Percentiles rank a stretch among this genome's conserved stretches.
phyloP scores from a whole-genome alignment of 768 basidiomycete genomes.

The Strobilomyces dryophilus region DNA sequence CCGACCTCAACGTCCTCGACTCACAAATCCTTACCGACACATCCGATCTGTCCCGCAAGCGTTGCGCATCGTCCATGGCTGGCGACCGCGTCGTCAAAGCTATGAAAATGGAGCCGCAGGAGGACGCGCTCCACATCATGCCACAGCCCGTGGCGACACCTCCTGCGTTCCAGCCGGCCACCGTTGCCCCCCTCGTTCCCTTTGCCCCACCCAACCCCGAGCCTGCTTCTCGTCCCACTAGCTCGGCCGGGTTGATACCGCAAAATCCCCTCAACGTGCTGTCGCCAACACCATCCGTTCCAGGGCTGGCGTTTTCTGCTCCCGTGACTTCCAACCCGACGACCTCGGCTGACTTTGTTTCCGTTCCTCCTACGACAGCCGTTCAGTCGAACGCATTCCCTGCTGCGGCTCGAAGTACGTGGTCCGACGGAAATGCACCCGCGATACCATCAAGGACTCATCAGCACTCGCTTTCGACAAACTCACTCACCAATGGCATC shows the following conservation, averaged over 20 bases:
- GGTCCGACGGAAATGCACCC: slow-evolving; percentile 27
- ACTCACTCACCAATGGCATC: slow-evolving; percentile 23
- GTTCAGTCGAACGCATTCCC: slow-evolving; percentile 25
- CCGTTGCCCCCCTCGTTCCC: slow-evolving; percentile 23
- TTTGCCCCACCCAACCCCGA: slow-evolving; percentile 27
- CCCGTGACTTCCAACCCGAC: slow-evolving; percentile 18
- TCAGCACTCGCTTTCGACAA: slow-evolving; percentile 30
- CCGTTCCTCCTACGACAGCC: slow-evolving; percentile 19
- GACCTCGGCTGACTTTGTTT: slow-evolving; percentile 20
- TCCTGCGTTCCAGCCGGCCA: slow-evolving; percentile 23
- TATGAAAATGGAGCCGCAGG: slow-evolving; percentile 46
- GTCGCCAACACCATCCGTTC: slow-evolving; percentile 14
- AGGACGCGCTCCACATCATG: slow-evolving; percentile 33
- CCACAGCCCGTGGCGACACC: slow-evolving; percentile 18
- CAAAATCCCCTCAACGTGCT: slow-evolving; percentile 23
- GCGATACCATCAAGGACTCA: slow-evolving; percentile 26
- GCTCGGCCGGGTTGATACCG: slow-evolving; percentile 24
- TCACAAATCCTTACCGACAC: slow-evolving; percentile 25
- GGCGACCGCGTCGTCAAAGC: slow-evolving; percentile 45
- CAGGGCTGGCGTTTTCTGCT: slow-evolving; percentile 19
- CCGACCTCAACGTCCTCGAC: slow-evolving; percentile 22
- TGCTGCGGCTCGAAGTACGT: slow-evolving; percentile 24
- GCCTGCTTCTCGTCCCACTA: slow-evolving; percentile 30
- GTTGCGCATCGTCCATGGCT: slow-evolving; percentile 45
- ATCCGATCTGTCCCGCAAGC: slow-evolving; percentile 45